Base-by-base conservation (phyloP, 768 basidiomycete genomes). In the Collybiopsis confluens region DNA sequence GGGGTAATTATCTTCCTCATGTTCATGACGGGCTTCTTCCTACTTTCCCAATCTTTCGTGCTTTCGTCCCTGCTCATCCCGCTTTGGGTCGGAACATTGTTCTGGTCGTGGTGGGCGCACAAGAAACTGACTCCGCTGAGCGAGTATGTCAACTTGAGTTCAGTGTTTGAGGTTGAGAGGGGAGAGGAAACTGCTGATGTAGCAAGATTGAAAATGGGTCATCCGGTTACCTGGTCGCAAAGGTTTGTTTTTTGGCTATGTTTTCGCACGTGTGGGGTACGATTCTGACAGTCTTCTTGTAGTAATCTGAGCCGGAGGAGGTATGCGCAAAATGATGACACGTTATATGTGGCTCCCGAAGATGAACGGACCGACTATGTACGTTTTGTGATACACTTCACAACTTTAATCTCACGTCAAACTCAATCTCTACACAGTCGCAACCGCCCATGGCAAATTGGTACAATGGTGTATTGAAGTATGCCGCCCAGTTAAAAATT, bases 381-480 rank as follows among this genome's bases (percentile, higher is more conserved):
- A 58, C 56, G 78, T 68, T 1, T 38, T 52, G 36, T 24, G 24
- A 18, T 33, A 5, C 16, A 33, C 23, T 23, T 27, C 36, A 42
- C 37, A 21, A 38, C 44, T 20, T 13, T 2, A 52, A 51, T 58
- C 40, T n/a, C n/a, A n/a, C n/a, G n/a, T n/a, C n/a, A n/a, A n/a
- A n/a, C n/a, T n/a, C n/a, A n/a, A n/a, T n/a, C n/a, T n/a, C n/a
- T n/a, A n/a, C 15, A 2, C 30, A 94, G 88, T 93, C 92, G 0
- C 96, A 98, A 68, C 95, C 96, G 0, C 96, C 96, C 0, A 94
- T 98, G 91, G 86, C 89, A 13, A 92, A 92, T 61, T 95, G 92
- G 85, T 98, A 92, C 66, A 80, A 78, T 41, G 96, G 96, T 0
- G 92, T 98, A 20, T 74, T 98, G 13, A 96, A 96, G 91, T 92